Evolutionary conservation across 2,329 filamentous ascomycete species (phyloP).

Genomic region (Aspergillus neotritici): DNA sequence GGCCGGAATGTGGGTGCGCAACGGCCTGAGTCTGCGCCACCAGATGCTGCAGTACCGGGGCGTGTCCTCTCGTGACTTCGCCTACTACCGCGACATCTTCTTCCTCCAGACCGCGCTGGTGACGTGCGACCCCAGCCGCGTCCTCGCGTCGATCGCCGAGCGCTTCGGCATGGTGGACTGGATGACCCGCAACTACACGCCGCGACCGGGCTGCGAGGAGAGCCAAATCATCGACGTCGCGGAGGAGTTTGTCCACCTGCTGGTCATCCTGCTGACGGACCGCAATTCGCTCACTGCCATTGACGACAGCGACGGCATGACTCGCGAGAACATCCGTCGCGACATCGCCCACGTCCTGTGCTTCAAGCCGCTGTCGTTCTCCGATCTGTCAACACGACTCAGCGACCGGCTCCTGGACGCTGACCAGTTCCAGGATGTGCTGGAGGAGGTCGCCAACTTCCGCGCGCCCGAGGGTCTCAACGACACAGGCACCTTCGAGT

Average conservation of each 20-base stretch:
- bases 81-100: constrained; percentile 91
- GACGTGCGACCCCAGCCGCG: constrained; percentile 72
- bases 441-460: constrained; percentile 84
- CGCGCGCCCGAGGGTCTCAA: constrained; percentile 84
- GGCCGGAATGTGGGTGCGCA: constrained; percentile 96
- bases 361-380: constrained; percentile 93
- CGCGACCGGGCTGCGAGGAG: constrained; percentile 73
- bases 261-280: constrained; percentile 87
- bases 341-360: constrained; percentile 92
- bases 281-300: constrained; percentile 61
- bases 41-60: constrained; percentile 92
- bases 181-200: constrained; percentile 76
- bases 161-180: constrained; percentile 83
- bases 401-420: constrained; percentile 86
- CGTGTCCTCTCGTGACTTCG: constrained; percentile 82
- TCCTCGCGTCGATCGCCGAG: constrained; percentile 84
- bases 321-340: constrained; percentile 68
- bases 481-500: constrained; percentile 88
- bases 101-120: constrained; percentile 87
- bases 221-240: constrained; percentile 83
- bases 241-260: constrained; percentile 90
- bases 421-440: constrained; percentile 76
- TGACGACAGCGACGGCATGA: constrained; percentile 44
- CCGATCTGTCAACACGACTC: constrained; percentile 78
- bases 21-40: constrained; percentile 90